Percentiles rank a stretch among this genome's conserved stretches.
These are phyloP conservation scores for Paracoccidioides lutzii DNA, from an alignment of 2,329 filamentous ascomycete species.

Conservation along the genomic window DNA sequence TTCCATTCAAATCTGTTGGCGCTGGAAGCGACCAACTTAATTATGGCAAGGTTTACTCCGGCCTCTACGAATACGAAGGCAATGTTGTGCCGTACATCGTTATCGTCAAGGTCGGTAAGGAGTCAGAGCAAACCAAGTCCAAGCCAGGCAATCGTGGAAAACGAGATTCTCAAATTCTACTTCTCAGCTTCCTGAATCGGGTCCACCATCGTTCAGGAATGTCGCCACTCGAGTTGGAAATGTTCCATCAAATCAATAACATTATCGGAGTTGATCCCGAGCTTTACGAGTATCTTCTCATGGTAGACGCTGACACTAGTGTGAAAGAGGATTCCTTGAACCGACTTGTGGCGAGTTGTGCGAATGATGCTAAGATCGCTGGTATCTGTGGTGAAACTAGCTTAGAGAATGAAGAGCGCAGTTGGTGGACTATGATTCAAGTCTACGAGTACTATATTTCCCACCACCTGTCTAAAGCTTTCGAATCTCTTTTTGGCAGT, in stretches of 20 bases:
- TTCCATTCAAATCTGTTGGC: slow-evolving; percentile 90
- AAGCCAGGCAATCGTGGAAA: slow-evolving; percentile 98
- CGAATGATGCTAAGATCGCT: slow-evolving; percentile 88
- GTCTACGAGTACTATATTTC: slow-evolving; percentile 99
- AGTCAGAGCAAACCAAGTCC: slow-evolving; percentile 77
- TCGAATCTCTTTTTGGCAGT: slow-evolving; percentile 93
- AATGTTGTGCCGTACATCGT: slow-evolving; percentile 96
- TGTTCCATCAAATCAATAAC: slow-evolving; percentile 99
- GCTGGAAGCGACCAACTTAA: slow-evolving; percentile 85
- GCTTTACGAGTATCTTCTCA: slow-evolving; percentile 90
- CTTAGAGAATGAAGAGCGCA: slow-evolving; percentile 85
- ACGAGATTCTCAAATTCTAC: slow-evolving; percentile 88
- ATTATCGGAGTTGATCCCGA: slow-evolving; percentile 97
- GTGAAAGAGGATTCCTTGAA: slow-evolving; percentile 88
- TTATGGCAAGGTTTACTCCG: slow-evolving; percentile 96
- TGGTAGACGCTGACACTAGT: slow-evolving; percentile 95
- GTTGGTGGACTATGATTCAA: slow-evolving; percentile 99
- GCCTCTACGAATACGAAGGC: slow-evolving; percentile 92
- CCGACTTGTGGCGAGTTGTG: slow-evolving; percentile 79
- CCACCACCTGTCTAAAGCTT: slow-evolving; percentile 90
- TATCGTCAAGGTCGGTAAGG: slow-evolving; percentile 92
- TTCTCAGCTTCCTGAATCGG: slow-evolving; percentile 96
- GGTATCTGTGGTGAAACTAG: slow-evolving; percentile 96
- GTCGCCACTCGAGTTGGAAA: slow-evolving; percentile 91
- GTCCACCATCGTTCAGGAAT: slow-evolving; percentile 90